Conservation (phyloP, 2,329 filamentous ascomycete species). For the Verticillium alfalfae region DNA sequence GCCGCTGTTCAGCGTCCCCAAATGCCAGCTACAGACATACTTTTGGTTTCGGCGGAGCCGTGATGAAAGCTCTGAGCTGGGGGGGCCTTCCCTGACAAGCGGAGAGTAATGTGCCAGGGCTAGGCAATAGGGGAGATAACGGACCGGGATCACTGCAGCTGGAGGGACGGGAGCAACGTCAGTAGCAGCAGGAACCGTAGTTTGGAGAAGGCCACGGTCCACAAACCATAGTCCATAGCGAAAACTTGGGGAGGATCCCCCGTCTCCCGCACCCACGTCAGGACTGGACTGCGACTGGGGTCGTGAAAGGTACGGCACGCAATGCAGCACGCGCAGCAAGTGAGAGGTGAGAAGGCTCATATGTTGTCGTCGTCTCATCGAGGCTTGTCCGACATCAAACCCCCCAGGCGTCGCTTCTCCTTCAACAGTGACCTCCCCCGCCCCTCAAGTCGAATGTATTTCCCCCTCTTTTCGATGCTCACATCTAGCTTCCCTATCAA, state of each 20-base stretch:
- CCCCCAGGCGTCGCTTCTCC: not conserved
- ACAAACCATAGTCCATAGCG: not conserved
- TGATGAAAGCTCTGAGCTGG: not conserved
- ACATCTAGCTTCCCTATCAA: not conserved
- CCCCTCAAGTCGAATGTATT: not conserved
- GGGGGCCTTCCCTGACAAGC: not conserved
- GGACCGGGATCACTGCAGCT: conserved; percentile 1
- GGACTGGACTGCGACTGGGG: not conserved
- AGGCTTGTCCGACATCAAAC: not conserved
- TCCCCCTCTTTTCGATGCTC: not conserved
- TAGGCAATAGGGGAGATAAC: not conserved
- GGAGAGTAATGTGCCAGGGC: not conserved
- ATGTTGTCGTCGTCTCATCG: not conserved
- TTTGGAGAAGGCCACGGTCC: not conserved
- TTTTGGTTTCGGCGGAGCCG: not conserved
- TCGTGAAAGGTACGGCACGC: not conserved
- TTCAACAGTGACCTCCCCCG: not conserved
- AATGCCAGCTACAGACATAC: not conserved
- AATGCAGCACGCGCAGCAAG: not conserved
- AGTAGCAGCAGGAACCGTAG: not conserved
- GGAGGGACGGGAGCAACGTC: conserved; percentile 1
- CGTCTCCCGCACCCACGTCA: not conserved
- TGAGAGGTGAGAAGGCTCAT: not conserved
- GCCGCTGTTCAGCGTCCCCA: not conserved
- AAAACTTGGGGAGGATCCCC: not conserved